Evolutionary conservation across 2,329 filamentous ascomycete species (phyloP).

Genomic region (Calonectria leucothoes): DNA sequence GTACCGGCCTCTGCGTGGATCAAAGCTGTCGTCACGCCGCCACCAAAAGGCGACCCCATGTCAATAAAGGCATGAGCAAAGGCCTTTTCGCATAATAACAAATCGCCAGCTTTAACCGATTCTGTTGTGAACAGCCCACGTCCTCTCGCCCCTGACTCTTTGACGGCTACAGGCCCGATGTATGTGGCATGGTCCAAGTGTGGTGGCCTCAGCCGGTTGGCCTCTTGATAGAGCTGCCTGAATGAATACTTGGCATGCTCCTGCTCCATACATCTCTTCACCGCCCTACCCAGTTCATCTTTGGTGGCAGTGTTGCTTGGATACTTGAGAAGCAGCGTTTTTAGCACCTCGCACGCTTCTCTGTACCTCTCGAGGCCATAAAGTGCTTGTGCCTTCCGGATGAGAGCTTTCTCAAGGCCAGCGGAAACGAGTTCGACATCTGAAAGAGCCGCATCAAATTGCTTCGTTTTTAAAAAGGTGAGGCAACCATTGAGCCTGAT

Average conservation of each 20-base stretch:
- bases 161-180: conserved; percentile 54
- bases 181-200: conserved; percentile 61
- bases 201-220: conserved; percentile 47
- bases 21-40: conserved; percentile 39
- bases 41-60: conserved; percentile 30
- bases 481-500: conserved; percentile 52
- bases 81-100: conserved; percentile 68
- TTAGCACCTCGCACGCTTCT: conserved; percentile 42
- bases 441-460: conserved; percentile 23
- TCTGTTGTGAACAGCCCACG: conserved; percentile 63
- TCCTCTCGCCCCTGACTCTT: conserved; percentile 53
- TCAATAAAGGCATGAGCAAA: conserved; percentile 54
- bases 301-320: conserved; percentile 48
- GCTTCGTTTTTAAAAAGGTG: conserved; percentile 47
- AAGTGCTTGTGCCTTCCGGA: conserved; percentile 57
- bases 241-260: conserved; percentile 54
- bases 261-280: conserved; percentile 45
- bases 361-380: conserved; percentile 54
- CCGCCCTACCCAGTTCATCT: neutral
- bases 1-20: conserved; percentile 50
- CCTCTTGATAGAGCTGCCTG: conserved; percentile 49
- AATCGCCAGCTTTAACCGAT: conserved; percentile 59
- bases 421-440: conserved; percentile 7
- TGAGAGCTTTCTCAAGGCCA: conserved; percentile 55
- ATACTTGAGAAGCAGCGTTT: conserved; percentile 38